Evolutionary conservation across 441 rosid genomes (phyloP), one percentile per base, ranked within the genome.

Genomic region (Mallotus repandus): DNA sequence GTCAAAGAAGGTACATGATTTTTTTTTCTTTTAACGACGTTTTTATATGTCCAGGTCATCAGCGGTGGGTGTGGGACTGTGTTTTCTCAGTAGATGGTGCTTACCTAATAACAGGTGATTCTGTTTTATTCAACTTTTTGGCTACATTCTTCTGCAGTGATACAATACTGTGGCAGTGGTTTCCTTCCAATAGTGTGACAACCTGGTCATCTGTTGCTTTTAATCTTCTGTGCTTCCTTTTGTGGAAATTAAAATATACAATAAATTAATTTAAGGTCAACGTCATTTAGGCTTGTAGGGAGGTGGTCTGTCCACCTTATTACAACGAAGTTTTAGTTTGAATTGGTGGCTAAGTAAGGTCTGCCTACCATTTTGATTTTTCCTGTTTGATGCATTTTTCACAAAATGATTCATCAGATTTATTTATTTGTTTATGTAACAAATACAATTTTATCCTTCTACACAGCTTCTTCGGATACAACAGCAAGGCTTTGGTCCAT

Each of bases 81-180:
- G 95, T 93, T 81, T 95, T 95, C 85, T 95, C 97, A 4, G 99
- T 93, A 14, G 98, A 95, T 75, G 99, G 98, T 71, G 98, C 96
- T 67, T 95, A 86, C 83, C 90, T 93, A 57, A 90, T 95, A 59
- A 93, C 99, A 84, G 97, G 98, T 48, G 19, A 66, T 35, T 57
- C 19, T 9, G 38, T 54, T 54, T 6, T 54, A 4, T 54, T 48
- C 2, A 29, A 11, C 19, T 35, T 5, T 38, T 56, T 54, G 10
- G 22, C 14, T 43, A 12, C 7, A 11, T 38, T 55, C 43, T 59
- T 54, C 41, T 38, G 49, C 3, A 15, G 16, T 21, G 49, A 25
- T 54, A 35, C 63, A 38, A 12, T 49, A 18, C 22, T 25, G 0
- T 35, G 22, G 13, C 10, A 15, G 9, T 49, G 58, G 12, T 52